phyloP scores from a whole-genome alignment of 805 yeast species.

The Komagataella kurtzmanii region DNA sequence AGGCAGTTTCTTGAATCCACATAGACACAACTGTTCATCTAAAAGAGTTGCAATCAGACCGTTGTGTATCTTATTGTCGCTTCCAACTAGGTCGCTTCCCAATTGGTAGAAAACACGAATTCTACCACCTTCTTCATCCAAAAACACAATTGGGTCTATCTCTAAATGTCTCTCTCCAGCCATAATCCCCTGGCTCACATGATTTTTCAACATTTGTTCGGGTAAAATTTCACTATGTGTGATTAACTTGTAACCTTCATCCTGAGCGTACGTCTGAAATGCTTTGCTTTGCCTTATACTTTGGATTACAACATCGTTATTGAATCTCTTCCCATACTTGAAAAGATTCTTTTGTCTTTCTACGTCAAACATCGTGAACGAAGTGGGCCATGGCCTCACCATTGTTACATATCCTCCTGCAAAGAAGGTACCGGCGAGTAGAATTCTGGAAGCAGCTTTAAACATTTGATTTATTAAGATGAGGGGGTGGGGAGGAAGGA shows the following conservation, averaged over 20 bases:
- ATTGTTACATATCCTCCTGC: conserved; percentile 16
- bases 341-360: neutral
- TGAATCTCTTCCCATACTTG: neutral
- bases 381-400: conserved; percentile 17
- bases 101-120: conserved; percentile 56
- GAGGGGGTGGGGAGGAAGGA: neutral
- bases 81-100: conserved; percentile 53
- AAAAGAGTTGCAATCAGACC: conserved; percentile 69
- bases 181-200: conserved; percentile 61
- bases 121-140: conserved; percentile 34
- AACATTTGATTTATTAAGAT: neutral
- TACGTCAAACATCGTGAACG: neutral
- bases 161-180: conserved; percentile 57
- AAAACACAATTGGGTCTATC: conserved; percentile 62
- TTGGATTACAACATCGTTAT: neutral
- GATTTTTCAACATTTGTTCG: conserved; percentile 41
- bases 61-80: conserved; percentile 65
- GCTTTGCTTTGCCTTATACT: neutral
- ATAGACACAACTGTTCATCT: conserved; percentile 75
- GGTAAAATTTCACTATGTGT: conserved; percentile 37
- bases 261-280: conserved; percentile 1
- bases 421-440: conserved; percentile 7
- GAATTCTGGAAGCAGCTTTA: neutral
- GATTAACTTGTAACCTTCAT: conserved; percentile 12
- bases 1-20: conserved; percentile 79